These are phyloP conservation scores for Colletotrichum euphorbiae DNA, from an alignment of 2,329 filamentous ascomycete species.

Conservation along the genomic window DNA sequence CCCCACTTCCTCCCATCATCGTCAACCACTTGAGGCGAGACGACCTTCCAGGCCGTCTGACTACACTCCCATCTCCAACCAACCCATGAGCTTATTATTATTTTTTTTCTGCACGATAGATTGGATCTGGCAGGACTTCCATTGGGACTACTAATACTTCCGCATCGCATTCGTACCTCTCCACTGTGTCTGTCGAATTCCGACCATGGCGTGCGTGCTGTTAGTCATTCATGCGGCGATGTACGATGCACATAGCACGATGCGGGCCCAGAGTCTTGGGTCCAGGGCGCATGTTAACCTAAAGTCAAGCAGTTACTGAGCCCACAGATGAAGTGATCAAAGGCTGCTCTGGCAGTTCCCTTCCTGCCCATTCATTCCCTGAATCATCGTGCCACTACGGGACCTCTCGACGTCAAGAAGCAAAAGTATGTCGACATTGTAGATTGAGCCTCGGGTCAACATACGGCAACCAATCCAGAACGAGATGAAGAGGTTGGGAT, in stretches of 20 bases:
- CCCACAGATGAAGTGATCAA: constrained; percentile 18
- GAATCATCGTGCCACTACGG: constrained; percentile 5
- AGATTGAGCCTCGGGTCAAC: constrained; percentile 1
- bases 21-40: constrained; percentile 19
- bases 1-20: background rate
- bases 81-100: no score
- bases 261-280: constrained; percentile 21
- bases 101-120: no score
- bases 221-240: constrained; percentile 11
- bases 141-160: background rate
- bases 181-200: constrained; percentile 1
- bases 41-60: background rate
- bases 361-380: constrained; percentile 1
- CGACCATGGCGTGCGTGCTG: background rate
- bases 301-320: background rate
- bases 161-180: background rate
- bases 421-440: constrained; percentile 1
- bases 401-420: background rate
- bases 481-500: constrained; percentile 27
- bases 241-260: constrained; percentile 15
- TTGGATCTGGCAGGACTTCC: no score
- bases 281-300: constrained; percentile 2
- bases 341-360: background rate
- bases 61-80: no score
- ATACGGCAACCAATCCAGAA: constrained; percentile 4